Percentiles rank a stretch among this genome's conserved stretches.
Evolutionary conservation across 1,284 basidiomycete genomes (phyloP).

Genomic region (Rhodotorula sp.): DNA sequence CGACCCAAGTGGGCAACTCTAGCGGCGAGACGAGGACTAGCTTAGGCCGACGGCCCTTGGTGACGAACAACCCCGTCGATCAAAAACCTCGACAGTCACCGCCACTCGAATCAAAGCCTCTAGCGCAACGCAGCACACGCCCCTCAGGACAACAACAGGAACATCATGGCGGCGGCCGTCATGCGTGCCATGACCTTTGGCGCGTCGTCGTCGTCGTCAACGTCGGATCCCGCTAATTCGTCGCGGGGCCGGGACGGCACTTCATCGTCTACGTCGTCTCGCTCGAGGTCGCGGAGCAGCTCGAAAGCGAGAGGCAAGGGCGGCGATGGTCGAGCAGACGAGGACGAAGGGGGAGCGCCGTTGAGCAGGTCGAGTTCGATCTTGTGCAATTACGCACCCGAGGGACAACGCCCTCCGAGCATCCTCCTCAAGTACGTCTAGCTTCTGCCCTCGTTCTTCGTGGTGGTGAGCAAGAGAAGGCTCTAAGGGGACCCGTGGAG

Average conservation of each 20-base stretch:
- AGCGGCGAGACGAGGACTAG: too few species aligned
- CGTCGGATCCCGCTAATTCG: not conserved
- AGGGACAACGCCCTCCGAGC: slow-evolving; percentile 2
- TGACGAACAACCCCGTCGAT: not conserved
- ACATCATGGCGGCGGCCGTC: slow-evolving; percentile 32
- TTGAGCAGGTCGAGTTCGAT: slow-evolving; percentile 16
- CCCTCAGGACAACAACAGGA: too few species aligned
- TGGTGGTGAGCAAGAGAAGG: too few species aligned
- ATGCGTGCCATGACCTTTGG: slow-evolving; percentile 36
- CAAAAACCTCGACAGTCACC: not conserved
- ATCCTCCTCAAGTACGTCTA: slow-evolving; percentile 35
- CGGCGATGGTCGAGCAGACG: not conserved
- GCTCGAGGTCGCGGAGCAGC: slow-evolving; percentile 1
- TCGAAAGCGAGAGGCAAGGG: slow-evolving; percentile 3
- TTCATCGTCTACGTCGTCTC: not conserved
- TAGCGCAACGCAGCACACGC: too few species aligned
- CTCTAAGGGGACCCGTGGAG: too few species aligned
- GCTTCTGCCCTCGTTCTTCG: not conserved
- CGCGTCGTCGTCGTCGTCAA: slow-evolving; percentile 6
- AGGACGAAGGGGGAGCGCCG: not conserved
- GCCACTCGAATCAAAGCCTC: not conserved
- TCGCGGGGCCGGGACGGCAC: not conserved
- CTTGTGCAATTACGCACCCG: not conserved
- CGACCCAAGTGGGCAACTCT: too few species aligned
- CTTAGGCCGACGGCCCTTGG: too few species aligned